Percentiles rank a stretch among this genome's conserved stretches.
phyloP scores from a whole-genome alignment of 2,329 filamentous ascomycete species.

The Pseudomassariella vexata region DNA sequence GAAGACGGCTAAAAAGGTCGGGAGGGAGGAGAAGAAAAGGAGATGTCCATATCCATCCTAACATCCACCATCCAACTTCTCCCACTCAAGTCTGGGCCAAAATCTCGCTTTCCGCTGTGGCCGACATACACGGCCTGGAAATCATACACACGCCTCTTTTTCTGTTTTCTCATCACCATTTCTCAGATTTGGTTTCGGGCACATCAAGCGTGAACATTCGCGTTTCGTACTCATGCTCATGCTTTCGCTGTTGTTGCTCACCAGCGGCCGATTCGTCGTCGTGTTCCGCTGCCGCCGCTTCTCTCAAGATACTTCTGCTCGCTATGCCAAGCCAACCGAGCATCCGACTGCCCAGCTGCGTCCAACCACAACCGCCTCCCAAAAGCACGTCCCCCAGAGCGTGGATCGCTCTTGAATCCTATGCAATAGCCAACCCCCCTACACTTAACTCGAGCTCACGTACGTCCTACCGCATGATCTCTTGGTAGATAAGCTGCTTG shows the following conservation, averaged over 20 bases:
- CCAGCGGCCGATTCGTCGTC: neutral
- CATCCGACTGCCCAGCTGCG: too few species aligned
- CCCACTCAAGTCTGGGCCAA: constrained; percentile 2
- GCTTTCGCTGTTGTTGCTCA: neutral
- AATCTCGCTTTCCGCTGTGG: too few species aligned
- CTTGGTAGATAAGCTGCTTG: constrained; percentile 95
- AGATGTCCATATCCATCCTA: constrained; percentile 3
- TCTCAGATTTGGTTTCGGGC: neutral
- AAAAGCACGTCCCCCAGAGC: too few species aligned
- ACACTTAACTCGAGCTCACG: too few species aligned
- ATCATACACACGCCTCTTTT: too few species aligned
- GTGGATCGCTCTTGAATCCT: too few species aligned
- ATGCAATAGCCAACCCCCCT: too few species aligned
- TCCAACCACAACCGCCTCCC: too few species aligned
- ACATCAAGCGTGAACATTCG: neutral
- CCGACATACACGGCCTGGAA: too few species aligned
- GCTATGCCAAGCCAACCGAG: neutral
- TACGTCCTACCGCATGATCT: constrained; percentile 80
- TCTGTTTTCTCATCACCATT: constrained; percentile 1
- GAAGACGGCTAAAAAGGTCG: neutral
- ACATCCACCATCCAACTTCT: constrained; percentile 6
- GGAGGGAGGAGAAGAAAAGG: neutral
- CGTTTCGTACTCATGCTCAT: neutral
- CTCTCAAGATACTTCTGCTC: neutral
- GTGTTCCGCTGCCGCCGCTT: neutral